phyloP scores from a whole-genome alignment of 1,284 basidiomycete genomes.

The Phellopilus nigrolimitatus region DNA sequence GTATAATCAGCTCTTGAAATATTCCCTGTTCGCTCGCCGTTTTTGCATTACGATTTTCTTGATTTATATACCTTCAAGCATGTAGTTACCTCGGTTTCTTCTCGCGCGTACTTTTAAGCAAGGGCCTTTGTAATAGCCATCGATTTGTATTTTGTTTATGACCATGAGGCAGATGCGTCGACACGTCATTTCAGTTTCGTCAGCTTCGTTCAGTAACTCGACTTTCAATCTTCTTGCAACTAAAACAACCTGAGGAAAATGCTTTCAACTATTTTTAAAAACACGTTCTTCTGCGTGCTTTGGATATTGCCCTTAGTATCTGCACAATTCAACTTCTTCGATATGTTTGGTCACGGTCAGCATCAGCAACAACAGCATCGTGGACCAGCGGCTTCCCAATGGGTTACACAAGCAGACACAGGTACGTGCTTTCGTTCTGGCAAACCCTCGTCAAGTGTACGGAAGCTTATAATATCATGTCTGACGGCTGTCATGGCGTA shows the following conservation, averaged over 20 bases:
- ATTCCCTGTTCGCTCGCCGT: too few species aligned
- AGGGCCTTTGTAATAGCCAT: too few species aligned
- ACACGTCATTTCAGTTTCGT: too few species aligned
- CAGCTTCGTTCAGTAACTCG: too few species aligned
- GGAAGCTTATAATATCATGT: slow-evolving; percentile 3
- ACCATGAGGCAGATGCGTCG: too few species aligned
- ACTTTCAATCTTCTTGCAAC: neutral
- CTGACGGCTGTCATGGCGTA: slow-evolving; percentile 30
- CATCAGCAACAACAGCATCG: slow-evolving; percentile 46
- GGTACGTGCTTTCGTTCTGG: slow-evolving; percentile 26
- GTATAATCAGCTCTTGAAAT: too few species aligned
- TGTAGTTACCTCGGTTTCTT: too few species aligned
- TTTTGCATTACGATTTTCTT: too few species aligned
- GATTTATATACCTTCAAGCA: too few species aligned
- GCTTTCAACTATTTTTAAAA: slow-evolving; percentile 7
- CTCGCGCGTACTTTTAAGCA: too few species aligned
- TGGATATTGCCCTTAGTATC: slow-evolving; percentile 26
- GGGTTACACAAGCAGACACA: slow-evolving; percentile 50
- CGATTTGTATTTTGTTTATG: too few species aligned
- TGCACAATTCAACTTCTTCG: slow-evolving; percentile 62
- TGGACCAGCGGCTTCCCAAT: slow-evolving; percentile 47
- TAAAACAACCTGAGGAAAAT: too few species aligned
- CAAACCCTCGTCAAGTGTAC: neutral
- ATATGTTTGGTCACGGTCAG: slow-evolving; percentile 48
- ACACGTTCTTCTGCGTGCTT: neutral